Percentiles rank a stretch among this genome's conserved stretches.
Conservation (phyloP, 1,284 basidiomycete species). For the Moesziomyces globuligerus region DNA sequence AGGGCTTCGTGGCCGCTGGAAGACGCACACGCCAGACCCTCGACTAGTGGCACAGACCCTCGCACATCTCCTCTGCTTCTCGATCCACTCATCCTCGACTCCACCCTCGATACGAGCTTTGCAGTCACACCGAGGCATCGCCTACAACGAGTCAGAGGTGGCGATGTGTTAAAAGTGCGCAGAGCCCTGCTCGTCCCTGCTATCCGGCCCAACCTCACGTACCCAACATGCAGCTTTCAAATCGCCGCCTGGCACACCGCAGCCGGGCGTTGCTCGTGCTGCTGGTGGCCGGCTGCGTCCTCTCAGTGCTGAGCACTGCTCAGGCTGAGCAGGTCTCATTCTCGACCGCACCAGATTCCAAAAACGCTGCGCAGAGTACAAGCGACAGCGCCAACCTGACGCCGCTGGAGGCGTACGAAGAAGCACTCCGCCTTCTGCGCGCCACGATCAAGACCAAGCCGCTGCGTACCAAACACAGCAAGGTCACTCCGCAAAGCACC, state of each 20-base stretch:
- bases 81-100: neutral
- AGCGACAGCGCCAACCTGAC: neutral
- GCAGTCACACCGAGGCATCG: no score
- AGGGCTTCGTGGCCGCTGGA: neutral
- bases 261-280: slow-evolving; percentile 20
- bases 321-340: slow-evolving; percentile 20
- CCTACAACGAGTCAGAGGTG: neutral
- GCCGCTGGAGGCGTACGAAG: slow-evolving; percentile 47
- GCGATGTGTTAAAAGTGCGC: neutral
- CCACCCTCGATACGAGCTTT: no score
- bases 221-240: slow-evolving; percentile 15
- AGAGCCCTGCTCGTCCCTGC: no score
- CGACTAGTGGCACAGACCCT: slow-evolving; percentile 1
- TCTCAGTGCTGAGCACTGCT: slow-evolving; percentile 13
- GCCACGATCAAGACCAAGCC: slow-evolving; percentile 38
- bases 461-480: slow-evolving; percentile 7
- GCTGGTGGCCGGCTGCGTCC: slow-evolving; percentile 19
- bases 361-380: neutral
- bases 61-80: neutral
- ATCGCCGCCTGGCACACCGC: slow-evolving; percentile 7
- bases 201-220: no score
- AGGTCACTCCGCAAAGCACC: slow-evolving; percentile 1
- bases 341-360: slow-evolving; percentile 8
- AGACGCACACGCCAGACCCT: neutral
- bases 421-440: slow-evolving; percentile 43